Percentiles rank a stretch among this genome's conserved stretches.
Evolutionary conservation across 2,329 filamentous ascomycete genomes (phyloP).

Genomic region (Cercospora berteroae): DNA sequence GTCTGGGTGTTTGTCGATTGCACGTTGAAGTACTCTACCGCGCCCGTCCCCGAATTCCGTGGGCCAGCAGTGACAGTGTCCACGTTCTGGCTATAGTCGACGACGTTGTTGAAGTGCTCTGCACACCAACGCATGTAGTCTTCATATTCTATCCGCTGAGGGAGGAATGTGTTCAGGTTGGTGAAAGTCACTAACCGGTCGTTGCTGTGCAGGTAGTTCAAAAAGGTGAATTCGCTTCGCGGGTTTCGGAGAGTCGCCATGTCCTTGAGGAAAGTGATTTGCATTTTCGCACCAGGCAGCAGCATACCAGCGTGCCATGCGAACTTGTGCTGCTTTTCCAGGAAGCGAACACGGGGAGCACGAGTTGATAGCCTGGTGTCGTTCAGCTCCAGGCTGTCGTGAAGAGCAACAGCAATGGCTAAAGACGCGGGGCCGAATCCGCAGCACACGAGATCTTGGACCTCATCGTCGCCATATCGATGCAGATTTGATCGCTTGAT

Average conservation of each 20-base stretch:
- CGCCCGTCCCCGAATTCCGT: constrained; percentile 49
- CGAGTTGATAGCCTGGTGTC: constrained; percentile 38
- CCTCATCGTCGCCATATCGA: constrained; percentile 57
- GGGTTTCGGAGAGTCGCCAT: constrained; percentile 86
- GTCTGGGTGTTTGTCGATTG: constrained; percentile 62
- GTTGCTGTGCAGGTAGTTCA: constrained; percentile 87
- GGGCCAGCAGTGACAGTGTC: constrained; percentile 62
- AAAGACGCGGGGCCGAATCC: constrained; percentile 92
- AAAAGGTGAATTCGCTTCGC: constrained; percentile 86
- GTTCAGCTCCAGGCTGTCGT: constrained; percentile 65
- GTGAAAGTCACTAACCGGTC: constrained; percentile 83
- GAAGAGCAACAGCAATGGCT: constrained; percentile 81
- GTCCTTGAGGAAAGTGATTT: constrained; percentile 97
- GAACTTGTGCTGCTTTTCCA: constrained; percentile 81
- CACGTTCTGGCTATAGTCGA: constrained; percentile 77
- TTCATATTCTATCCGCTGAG: constrained; percentile 83
- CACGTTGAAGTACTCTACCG: constrained; percentile 66
- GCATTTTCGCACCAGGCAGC: constrained; percentile 89
- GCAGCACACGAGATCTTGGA: constrained; percentile 84
- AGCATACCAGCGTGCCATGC: constrained; percentile 97
- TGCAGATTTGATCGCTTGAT: constrained; percentile 40
- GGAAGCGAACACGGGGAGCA: constrained; percentile 73
- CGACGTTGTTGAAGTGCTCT: constrained; percentile 68
- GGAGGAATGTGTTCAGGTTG: constrained; percentile 85
- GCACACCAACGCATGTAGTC: constrained; percentile 96